Evolutionary conservation across 2,329 filamentous ascomycete species (phyloP).

Genomic region (Stachybotrys chartarum): DNA sequence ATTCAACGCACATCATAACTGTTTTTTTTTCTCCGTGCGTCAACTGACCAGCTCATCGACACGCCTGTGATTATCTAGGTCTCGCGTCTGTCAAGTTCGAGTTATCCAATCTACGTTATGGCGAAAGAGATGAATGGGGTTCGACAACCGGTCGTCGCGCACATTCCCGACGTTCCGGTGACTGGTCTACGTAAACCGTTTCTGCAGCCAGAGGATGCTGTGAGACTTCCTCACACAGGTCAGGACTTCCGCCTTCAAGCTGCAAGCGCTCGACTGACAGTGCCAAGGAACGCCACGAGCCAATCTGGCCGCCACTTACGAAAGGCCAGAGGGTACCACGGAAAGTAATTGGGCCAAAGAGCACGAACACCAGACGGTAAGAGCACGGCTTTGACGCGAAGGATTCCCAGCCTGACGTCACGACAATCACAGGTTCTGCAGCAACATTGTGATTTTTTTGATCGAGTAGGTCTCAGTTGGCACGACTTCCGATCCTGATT

Average conservation of each 20-base stretch:
- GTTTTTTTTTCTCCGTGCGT: too few species aligned
- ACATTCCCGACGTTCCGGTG: conserved; percentile 10
- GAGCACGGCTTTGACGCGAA: conserved; percentile 2
- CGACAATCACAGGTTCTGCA: conserved; percentile 17
- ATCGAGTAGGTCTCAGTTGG: conserved; percentile 9
- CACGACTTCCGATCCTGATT: background rate
- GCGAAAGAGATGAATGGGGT: background rate
- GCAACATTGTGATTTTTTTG: conserved; percentile 32
- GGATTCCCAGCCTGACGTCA: too few species aligned
- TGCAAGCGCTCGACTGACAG: background rate
- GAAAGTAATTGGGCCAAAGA: conserved; percentile 19
- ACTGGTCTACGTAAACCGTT: conserved; percentile 20
- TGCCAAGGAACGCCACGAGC: conserved; percentile 21
- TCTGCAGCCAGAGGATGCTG: conserved; percentile 16
- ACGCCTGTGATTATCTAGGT: too few species aligned
- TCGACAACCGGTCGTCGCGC: background rate
- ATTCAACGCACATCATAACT: too few species aligned
- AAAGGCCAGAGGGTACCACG: conserved; percentile 25
- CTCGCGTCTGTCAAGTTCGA: too few species aligned
- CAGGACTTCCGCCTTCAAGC: background rate
- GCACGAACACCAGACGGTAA: conserved; percentile 23
- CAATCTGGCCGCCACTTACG: conserved; percentile 25
- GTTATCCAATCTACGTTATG: too few species aligned
- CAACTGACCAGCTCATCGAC: too few species aligned
- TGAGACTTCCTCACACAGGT: conserved; percentile 18